phyloP scores from a whole-genome alignment of 345 rosid genomes.

The Moringa oleifera region DNA sequence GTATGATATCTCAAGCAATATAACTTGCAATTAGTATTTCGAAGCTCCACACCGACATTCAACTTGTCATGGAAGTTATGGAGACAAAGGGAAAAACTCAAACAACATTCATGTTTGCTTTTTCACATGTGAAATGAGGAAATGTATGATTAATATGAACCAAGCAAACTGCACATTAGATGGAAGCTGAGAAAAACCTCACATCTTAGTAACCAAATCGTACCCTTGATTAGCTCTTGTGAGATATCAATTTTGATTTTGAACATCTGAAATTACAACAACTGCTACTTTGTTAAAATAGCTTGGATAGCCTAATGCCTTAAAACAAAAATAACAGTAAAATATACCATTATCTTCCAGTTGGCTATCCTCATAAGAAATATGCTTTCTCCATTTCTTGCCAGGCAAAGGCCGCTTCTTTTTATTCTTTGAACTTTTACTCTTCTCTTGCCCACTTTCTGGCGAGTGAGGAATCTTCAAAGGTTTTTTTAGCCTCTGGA shows the following conservation, averaged over 20 bases:
- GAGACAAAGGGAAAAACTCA: neutral
- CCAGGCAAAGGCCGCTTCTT: constrained; percentile 82
- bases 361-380: constrained; percentile 54
- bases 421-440: constrained; percentile 33
- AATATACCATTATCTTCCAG: constrained; percentile 52
- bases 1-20: neutral
- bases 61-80: neutral
- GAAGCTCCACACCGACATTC: neutral
- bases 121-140: too few species aligned
- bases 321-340: constrained; percentile 13
- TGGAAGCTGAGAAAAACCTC: neutral
- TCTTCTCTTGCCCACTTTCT: constrained; percentile 43
- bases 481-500: constrained; percentile 65
- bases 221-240: neutral
- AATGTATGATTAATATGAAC: neutral
- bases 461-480: constrained; percentile 33
- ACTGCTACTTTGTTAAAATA: neutral
- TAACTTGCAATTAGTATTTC: neutral
- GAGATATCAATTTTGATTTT: neutral
- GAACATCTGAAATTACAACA: constrained; percentile 1
- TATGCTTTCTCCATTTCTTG: constrained; percentile 70
- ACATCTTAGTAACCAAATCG: neutral
- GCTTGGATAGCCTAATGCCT: neutral
- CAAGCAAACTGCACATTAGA: neutral
- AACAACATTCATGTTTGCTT: neutral